Conservation (phyloP, 2,329 filamentous ascomycete genomes). For the Aspergillus terreus region DNA sequence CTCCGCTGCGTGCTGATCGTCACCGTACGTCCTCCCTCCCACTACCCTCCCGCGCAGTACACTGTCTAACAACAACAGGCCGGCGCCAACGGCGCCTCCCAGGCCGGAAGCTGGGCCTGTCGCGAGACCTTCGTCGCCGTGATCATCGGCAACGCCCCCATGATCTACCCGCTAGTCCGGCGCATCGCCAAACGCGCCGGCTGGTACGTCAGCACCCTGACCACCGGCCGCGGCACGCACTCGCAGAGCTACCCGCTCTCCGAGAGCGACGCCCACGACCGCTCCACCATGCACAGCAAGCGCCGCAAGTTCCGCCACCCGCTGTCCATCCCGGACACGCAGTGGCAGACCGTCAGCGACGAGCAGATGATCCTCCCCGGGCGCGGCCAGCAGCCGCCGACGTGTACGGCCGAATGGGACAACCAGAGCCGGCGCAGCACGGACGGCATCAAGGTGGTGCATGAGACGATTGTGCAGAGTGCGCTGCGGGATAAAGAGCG, state of each 20-base stretch:
- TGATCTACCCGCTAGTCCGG: slow-evolving; percentile 38
- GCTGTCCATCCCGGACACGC: slow-evolving; percentile 27
- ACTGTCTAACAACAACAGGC: slow-evolving; percentile 13
- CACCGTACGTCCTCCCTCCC: slow-evolving; percentile 24
- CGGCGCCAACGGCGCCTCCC: slow-evolving; percentile 36
- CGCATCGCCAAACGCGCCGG: slow-evolving; percentile 24
- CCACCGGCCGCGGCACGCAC: slow-evolving; percentile 10
- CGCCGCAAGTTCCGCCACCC: slow-evolving; percentile 28
- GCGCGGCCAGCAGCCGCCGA: slow-evolving; percentile 13
- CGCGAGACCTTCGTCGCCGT: slow-evolving; percentile 46
- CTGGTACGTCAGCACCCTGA: slow-evolving; percentile 15
- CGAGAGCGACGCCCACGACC: slow-evolving; percentile 9
- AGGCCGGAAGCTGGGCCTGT: slow-evolving; percentile 43
- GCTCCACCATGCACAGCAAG: slow-evolving; percentile 10
- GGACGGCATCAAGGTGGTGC: slow-evolving; percentile 29
- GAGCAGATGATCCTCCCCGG: slow-evolving; percentile 25
- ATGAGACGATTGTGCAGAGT: slow-evolving; percentile 29
- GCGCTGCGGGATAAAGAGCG: not conserved
- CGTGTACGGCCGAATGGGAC: slow-evolving; percentile 18
- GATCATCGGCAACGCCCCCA: slow-evolving; percentile 41
- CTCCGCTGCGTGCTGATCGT: slow-evolving; percentile 53
- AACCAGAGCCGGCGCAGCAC: slow-evolving; percentile 14
- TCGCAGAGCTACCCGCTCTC: slow-evolving; percentile 24
- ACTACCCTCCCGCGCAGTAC: not conserved
- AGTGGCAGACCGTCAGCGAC: slow-evolving; percentile 29